These are phyloP conservation scores for Takashimella tepidaria DNA, from an alignment of 1,284 basidiomycete species.

Conservation along the genomic window DNA sequence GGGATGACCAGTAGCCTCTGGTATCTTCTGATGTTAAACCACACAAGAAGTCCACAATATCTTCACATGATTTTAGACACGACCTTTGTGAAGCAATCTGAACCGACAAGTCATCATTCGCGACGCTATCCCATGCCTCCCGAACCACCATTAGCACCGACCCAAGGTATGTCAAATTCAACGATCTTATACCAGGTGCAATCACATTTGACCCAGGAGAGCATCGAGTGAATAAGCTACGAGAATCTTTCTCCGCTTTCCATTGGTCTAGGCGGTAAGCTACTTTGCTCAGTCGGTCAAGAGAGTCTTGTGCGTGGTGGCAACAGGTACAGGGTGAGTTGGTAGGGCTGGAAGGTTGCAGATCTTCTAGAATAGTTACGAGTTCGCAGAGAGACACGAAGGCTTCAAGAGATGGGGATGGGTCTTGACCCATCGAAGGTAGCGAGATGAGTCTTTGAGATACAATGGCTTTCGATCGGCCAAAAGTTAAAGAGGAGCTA, in stretches of 20 bases:
- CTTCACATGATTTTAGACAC: slow-evolving; percentile 2
- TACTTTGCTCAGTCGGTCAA: slow-evolving; percentile 2
- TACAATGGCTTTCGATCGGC: slow-evolving; percentile 6
- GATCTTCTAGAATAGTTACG: not conserved
- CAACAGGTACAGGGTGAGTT: not conserved
- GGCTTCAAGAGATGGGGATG: slow-evolving; percentile 6
- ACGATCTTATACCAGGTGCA: slow-evolving; percentile 3
- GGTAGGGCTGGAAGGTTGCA: not conserved
- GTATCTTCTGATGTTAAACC: slow-evolving; percentile 2
- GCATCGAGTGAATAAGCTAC: slow-evolving; percentile 2
- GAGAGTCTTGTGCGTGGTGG: not conserved
- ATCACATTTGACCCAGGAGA: not conserved
- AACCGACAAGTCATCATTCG: not conserved
- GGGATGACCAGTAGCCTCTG: slow-evolving; percentile 13
- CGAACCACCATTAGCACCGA: slow-evolving; percentile 1
- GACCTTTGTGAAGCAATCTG: slow-evolving; percentile 2
- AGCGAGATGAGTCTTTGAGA: slow-evolving; percentile 3
- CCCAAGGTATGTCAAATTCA: slow-evolving; percentile 7
- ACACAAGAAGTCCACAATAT: slow-evolving; percentile 10
- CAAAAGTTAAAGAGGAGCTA: slow-evolving; percentile 11
- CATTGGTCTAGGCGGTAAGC: slow-evolving; percentile 8
- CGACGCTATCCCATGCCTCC: slow-evolving; percentile 2
- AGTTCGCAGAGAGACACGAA: slow-evolving; percentile 9
- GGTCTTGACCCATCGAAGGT: not conserved
- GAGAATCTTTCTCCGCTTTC: slow-evolving; percentile 3